Evolutionary conservation across 164 flowering plant species (phyloP).

Genomic region (Euptelea pleiosperma): DNA sequence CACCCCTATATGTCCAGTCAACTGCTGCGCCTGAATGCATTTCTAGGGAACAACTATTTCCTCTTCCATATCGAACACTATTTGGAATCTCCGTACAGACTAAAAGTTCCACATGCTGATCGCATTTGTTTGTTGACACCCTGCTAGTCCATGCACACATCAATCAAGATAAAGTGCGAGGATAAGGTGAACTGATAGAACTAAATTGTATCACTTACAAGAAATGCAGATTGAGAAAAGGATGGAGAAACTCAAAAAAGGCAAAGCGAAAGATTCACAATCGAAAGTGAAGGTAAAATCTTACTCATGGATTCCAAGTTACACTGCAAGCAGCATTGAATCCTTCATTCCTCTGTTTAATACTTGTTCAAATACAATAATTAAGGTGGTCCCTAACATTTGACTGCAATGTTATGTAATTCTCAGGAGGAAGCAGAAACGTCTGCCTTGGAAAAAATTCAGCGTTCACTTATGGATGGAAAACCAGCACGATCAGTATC

Average conservation of each 20-base stretch:
- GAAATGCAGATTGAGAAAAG: constrained; percentile 95
- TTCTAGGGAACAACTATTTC: too few species aligned
- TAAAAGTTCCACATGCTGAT: not conserved
- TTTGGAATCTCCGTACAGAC: not conserved
- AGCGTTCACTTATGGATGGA: constrained; percentile 80
- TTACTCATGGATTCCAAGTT: constrained; percentile 2
- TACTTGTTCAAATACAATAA: not conserved
- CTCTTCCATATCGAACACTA: not conserved
- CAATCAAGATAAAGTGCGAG: constrained; percentile 2
- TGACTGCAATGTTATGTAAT: constrained; percentile 8
- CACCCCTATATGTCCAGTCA: too few species aligned
- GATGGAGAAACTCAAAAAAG: constrained; percentile 81
- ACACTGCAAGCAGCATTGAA: not conserved
- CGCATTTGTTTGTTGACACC: not conserved
- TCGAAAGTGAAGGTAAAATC: constrained; percentile 70
- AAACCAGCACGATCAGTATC: constrained; percentile 91
- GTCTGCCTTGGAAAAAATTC: constrained; percentile 77
- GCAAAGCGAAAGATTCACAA: constrained; percentile 76
- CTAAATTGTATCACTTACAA: constrained; percentile 37
- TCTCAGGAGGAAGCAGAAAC: constrained; percentile 92
- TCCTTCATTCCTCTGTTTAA: not conserved
- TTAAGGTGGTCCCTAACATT: constrained; percentile 5
- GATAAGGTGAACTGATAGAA: constrained; percentile 26
- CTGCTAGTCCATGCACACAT: not conserved
- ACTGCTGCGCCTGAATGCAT: too few species aligned